Conservation (phyloP, 495 filamentous ascomycete genomes). For the Penicillium longicatenatum region DNA sequence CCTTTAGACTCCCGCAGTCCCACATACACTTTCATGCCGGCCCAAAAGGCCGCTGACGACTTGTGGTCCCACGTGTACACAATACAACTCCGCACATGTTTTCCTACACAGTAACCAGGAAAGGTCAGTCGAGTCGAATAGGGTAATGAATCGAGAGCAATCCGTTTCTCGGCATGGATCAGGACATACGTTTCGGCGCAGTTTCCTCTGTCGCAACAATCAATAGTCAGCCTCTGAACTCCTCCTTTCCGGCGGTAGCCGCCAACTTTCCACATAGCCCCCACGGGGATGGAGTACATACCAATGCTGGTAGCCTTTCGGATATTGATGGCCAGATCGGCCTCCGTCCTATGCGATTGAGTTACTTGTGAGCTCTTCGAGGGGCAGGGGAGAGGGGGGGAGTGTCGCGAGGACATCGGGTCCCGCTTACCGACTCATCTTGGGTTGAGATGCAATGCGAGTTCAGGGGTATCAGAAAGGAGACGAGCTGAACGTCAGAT, state of each 20-base stretch:
- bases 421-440: slow-evolving; percentile 49
- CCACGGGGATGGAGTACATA: slow-evolving; percentile 35
- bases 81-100: slow-evolving; percentile 97
- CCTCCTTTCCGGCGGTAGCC: slow-evolving; percentile 6
- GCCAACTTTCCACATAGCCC: not conserved
- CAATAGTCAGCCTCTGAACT: slow-evolving; percentile 28
- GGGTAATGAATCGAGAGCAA: not conserved
- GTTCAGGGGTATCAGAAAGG: slow-evolving; percentile 28
- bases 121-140: slow-evolving; percentile 18
- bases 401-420: not conserved
- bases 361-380: slow-evolving; percentile 17
- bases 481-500: slow-evolving; percentile 23
- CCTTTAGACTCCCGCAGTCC: not conserved
- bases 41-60: slow-evolving; percentile 94
- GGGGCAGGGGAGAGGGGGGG: slow-evolving; percentile 3
- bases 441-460: slow-evolving; percentile 25
- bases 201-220: slow-evolving; percentile 69
- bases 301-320: slow-evolving; percentile 91
- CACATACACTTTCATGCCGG: slow-evolving; percentile 94
- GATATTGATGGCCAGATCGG: slow-evolving; percentile 92
- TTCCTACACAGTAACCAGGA: slow-evolving; percentile 51
- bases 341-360: slow-evolving; percentile 69
- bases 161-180: not conserved
- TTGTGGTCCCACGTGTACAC: slow-evolving; percentile 99
- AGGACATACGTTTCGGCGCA: slow-evolving; percentile 79